Conservation (phyloP, 805 yeast genomes). For the Suhomyces faveliae region DNA sequence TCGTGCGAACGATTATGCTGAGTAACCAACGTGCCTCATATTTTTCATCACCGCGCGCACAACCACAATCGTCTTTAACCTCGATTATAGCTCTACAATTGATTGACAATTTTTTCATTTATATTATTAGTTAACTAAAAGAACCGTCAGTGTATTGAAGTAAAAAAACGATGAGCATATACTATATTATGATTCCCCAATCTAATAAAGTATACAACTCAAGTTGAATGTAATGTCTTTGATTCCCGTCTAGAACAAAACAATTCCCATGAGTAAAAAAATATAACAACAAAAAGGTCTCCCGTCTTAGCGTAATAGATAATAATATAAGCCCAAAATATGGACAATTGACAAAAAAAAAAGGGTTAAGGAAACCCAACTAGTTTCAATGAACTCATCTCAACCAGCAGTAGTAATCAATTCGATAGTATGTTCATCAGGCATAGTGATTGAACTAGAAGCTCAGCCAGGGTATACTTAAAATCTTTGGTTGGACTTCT, state of each 20-base stretch:
- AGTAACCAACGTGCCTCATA: not conserved
- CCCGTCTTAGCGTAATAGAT: conserved; percentile 2
- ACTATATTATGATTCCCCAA: conserved; percentile 9
- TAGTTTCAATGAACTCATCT: not conserved
- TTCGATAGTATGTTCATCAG: not conserved
- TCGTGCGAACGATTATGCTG: not conserved
- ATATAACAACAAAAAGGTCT: conserved; percentile 10
- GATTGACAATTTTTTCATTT: not conserved
- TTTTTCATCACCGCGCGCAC: not conserved
- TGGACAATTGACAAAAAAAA: not conserved
- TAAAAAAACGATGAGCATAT: not conserved
- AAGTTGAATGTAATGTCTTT: conserved; percentile 6
- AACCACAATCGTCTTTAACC: too few species aligned
- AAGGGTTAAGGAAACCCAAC: not conserved
- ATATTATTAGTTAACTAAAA: conserved; percentile 3
- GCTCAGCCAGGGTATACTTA: conserved; percentile 15
- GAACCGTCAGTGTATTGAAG: conserved; percentile 3
- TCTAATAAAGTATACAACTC: not conserved
- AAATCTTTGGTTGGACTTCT: conserved; percentile 43
- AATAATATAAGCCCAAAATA: conserved; percentile 6
- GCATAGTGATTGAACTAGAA: not conserved
- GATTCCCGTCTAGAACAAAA: conserved; percentile 18
- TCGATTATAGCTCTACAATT: not conserved
- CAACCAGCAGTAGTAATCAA: not conserved
- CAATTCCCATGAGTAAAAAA: conserved; percentile 3